Conservation (phyloP, 345 rosid genomes). For the Mangifera indica region DNA sequence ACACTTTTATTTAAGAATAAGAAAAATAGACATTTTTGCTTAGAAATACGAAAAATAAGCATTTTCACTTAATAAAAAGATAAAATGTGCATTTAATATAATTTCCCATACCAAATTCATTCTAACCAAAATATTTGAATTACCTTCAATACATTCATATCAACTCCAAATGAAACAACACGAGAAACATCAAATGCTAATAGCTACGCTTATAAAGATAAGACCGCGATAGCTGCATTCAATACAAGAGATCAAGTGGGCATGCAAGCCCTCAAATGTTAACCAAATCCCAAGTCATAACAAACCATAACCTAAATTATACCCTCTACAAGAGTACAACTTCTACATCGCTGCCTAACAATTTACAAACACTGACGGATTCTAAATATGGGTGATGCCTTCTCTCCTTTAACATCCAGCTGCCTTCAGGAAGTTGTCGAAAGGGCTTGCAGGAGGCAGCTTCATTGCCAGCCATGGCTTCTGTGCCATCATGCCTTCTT, state of each 20-base stretch:
- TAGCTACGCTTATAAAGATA: neutral
- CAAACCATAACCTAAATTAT: neutral
- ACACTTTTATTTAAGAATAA: no score
- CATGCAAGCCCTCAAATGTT: neutral
- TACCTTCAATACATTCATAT: no score
- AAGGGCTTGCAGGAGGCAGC: conserved; percentile 92
- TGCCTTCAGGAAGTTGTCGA: conserved; percentile 87
- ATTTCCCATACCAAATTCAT: no score
- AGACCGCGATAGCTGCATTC: neutral
- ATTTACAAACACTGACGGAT: conserved; percentile 20
- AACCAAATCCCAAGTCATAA: neutral
- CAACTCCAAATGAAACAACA: neutral
- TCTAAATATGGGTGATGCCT: neutral
- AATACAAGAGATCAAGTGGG: conserved; percentile 7
- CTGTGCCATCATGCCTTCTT: conserved; percentile 25
- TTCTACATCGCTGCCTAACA: conserved; percentile 25
- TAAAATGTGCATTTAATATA: no score
- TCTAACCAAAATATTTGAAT: no score
- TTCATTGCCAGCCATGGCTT: conserved; percentile 63
- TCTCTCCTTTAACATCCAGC: conserved; percentile 50
- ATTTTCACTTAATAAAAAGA: no score
- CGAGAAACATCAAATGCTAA: neutral
- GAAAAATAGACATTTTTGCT: no score
- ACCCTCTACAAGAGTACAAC: neutral
- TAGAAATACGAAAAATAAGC: no score